Evolutionary conservation across 768 basidiomycete genomes (phyloP), one percentile per base, ranked within the genome.

Genomic region (Tulasnella sp.): DNA sequence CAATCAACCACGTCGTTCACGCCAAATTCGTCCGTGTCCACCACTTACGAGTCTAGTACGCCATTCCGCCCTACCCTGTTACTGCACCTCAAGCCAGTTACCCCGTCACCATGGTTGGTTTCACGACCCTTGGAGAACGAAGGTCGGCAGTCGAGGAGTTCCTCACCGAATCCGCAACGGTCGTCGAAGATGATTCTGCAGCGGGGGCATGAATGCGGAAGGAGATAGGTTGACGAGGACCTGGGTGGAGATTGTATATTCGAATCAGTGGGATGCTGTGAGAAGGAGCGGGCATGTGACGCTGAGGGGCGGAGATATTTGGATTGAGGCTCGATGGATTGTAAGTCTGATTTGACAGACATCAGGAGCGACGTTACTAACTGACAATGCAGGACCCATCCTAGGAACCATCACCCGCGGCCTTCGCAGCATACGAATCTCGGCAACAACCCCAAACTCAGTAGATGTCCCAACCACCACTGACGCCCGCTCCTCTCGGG

Each of bases 171-270:
- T 36, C 36, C 34, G 75, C 75, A 27, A 42, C 21, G 4, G 75
- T 76, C 34, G 21, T 36, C 12, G 75, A 76, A 39, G 75, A 76
- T 16, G 44, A 58, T 52, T 52, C 48, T 9, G 48, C 3, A 21
- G 5, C 19, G 46, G 42, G 34, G 75, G 44, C 31, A 52, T 38
- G 75, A 31, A 34, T 19, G 71, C 24, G 27, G 75, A 76, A 27
- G 75, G 48, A 52, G 75, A 36, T 18, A 58, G 52, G 34, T 46
- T 16, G 42, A 34, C 19, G 31, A 76, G 36, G 75, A 58, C 14
- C 58, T 76, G 75, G 75, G 75, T 76, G 75, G 75, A 76, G 75
- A 76, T 58, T 34, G 75, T 46, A 38, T 76, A 76, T 58, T 36
- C 48, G 5, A 76, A 76, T 76, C 75, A 76, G 52, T 76, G 75